Percentiles rank a stretch among this genome's conserved stretches.
Evolutionary conservation across 345 rosid genomes (phyloP).

Genomic region (Lepidium africanum): DNA sequence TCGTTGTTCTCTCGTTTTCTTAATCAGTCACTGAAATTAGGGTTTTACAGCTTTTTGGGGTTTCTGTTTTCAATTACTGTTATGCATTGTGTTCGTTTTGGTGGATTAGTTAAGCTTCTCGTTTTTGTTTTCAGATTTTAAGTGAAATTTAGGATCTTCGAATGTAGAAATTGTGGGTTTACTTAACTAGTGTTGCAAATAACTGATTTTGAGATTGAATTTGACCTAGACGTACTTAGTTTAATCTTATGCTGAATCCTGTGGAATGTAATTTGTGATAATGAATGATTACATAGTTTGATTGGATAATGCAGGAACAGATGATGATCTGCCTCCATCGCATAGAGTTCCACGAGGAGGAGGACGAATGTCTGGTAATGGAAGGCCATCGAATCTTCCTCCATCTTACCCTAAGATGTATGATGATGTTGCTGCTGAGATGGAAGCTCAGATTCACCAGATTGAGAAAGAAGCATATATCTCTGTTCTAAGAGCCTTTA

Average conservation of each 20-base stretch:
- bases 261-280: not conserved
- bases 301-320: slow-evolving; percentile 44
- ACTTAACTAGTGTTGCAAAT: not conserved
- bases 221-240: not conserved
- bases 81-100: slow-evolving; percentile 10
- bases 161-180: not conserved
- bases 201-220: not conserved
- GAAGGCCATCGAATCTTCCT: slow-evolving; percentile 45
- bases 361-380: slow-evolving; percentile 56
- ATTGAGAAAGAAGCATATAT: slow-evolving; percentile 85
- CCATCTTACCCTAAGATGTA: slow-evolving; percentile 57
- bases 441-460: slow-evolving; percentile 85
- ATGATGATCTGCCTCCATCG: slow-evolving; percentile 79
- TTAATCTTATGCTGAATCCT: slow-evolving; percentile 3
- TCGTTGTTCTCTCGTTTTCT: not conserved
- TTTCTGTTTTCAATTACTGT: not conserved
- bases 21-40: not conserved
- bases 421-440: slow-evolving; percentile 52
- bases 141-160: not conserved
- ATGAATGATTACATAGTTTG: not conserved
- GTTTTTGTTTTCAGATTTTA: not conserved
- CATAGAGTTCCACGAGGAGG: slow-evolving; percentile 57
- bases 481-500: slow-evolving; percentile 78
- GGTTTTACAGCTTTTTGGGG: not conserved
- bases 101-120: not conserved